Evolutionary conservation across 2,329 filamentous ascomycete genomes (phyloP), one percentile per base, ranked within the genome.

Genomic region (Didymella lethalis): DNA sequence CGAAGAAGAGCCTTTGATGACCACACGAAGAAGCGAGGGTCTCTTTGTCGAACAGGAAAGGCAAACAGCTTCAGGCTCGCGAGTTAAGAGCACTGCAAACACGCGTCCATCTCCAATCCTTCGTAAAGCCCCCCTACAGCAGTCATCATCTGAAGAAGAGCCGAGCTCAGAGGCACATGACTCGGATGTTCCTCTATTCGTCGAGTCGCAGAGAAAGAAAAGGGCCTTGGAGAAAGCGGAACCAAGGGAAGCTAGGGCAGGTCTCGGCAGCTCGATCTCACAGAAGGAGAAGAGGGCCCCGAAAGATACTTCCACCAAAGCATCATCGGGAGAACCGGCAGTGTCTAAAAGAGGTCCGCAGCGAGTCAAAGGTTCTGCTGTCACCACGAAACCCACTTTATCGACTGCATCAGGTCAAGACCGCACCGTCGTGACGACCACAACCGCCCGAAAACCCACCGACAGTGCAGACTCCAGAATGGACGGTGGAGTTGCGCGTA

Each of bases 131-230:
- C 66, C 66, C 20, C 23, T 71, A 2, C 46, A 58, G 23, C 68
- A 67, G 25, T 67, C 69, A 8, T 69, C 68, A 29, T 63, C 62
- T 32, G 64, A 65, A 2, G 50, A 28, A 36, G 54, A 61, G 1
- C 54, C 57, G 2, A 23, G 25, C 47, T 47, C 45, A 12, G 58
- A 54, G 8, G 48, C 7, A 3, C 32, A 54, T 11, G 16, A 31
- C 7, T 48, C 54, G n/a, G 54, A 54, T 14, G 61, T 64, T 46
- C 57, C 56, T 3, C 34, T 57, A 7, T 34, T 65, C 31, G 53
- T 38, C 7, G 59, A 66, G 23, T 28, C 61, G 25, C 43, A 26
- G 16, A 43, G 11, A 12, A 50, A 41, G 31, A 45, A 25, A 7
- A 43, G 25, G 4, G 5, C 12, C 2, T 29, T 7, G 4, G 23